Evolutionary conservation across 257 asterid species (phyloP).

Genomic region (Capsicum rhomboideum): DNA sequence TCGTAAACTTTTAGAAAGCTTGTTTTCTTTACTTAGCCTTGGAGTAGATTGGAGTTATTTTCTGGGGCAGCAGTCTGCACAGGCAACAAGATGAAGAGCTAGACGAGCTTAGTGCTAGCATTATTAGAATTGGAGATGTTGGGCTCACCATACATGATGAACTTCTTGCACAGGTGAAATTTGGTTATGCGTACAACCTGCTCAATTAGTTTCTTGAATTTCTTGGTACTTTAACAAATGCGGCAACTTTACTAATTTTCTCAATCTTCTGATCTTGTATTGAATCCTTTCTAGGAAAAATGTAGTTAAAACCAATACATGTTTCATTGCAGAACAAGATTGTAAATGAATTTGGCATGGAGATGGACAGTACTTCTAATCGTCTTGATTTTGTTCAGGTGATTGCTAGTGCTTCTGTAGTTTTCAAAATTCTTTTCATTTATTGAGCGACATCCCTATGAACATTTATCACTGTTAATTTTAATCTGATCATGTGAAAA

Average conservation of each 20-base stretch:
- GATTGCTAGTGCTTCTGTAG: neutral
- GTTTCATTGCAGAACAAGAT: constrained; percentile 62
- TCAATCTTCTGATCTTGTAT: neutral
- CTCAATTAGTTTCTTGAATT: no score
- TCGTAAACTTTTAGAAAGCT: neutral
- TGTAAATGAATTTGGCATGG: constrained; percentile 65
- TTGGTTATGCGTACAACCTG: neutral
- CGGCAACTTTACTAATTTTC: neutral
- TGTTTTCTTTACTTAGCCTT: neutral
- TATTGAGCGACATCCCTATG: neutral
- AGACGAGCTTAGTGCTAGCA: constrained; percentile 82
- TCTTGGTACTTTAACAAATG: no score
- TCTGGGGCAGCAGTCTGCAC: constrained; percentile 5
- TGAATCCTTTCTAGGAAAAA: neutral
- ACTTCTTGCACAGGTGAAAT: constrained; percentile 72
- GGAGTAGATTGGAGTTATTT: neutral
- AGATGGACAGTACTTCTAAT: constrained; percentile 87
- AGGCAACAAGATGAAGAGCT: constrained; percentile 77
- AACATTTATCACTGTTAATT: neutral
- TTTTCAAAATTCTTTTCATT: neutral
- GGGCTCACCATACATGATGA: constrained; percentile 97
- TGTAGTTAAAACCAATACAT: neutral
- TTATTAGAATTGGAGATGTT: constrained; percentile 82
- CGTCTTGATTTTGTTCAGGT: constrained; percentile 99
- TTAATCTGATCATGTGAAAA: neutral